A percentile compares a stretch with the other conserved stretches of the same genome.
Evolutionary conservation across 1,139 yeast species (phyloP).

Genomic region (Blastobotrys petasosporus): DNA sequence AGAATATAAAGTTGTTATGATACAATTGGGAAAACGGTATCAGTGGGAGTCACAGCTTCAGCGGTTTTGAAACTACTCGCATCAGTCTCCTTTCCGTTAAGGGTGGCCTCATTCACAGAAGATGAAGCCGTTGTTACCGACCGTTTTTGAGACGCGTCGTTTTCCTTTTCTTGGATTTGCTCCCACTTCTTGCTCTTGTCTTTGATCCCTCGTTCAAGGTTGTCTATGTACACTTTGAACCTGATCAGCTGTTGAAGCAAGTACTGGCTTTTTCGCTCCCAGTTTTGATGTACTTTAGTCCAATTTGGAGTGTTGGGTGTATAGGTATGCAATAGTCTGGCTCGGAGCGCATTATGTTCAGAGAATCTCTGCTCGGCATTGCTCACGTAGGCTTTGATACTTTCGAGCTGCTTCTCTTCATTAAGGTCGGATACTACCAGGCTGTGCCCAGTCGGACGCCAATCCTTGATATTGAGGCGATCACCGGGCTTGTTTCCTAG

Average conservation of each 20-base stretch:
- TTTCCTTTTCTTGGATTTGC: no score
- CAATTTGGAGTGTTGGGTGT: constrained; percentile 27
- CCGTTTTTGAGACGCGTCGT: no score
- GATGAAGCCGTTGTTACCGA: no score
- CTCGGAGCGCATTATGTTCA: constrained; percentile 26
- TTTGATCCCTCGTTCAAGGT: constrained; percentile 22
- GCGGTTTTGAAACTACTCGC: no score
- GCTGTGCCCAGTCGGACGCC: constrained; percentile 32
- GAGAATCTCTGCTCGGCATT: constrained; percentile 28
- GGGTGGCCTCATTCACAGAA: no score
- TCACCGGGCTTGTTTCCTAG: constrained; percentile 24
- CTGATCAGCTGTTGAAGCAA: constrained; percentile 30
- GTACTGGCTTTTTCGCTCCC: constrained; percentile 32
- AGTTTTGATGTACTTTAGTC: constrained; percentile 29
- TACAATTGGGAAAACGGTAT: no score
- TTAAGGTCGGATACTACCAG: constrained; percentile 30
- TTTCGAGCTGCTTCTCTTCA: constrained; percentile 28
- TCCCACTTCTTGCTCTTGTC: constrained; percentile 15
- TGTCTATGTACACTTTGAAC: constrained; percentile 28
- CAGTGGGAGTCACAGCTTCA: no score
- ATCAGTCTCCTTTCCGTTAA: no score
- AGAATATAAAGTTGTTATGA: no score
- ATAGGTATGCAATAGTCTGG: constrained; percentile 22
- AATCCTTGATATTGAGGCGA: constrained; percentile 25
- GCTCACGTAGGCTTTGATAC: constrained; percentile 24